phyloP scores from a whole-genome alignment of 2,329 filamentous ascomycete genomes.

The Celoporthe dispersa region DNA sequence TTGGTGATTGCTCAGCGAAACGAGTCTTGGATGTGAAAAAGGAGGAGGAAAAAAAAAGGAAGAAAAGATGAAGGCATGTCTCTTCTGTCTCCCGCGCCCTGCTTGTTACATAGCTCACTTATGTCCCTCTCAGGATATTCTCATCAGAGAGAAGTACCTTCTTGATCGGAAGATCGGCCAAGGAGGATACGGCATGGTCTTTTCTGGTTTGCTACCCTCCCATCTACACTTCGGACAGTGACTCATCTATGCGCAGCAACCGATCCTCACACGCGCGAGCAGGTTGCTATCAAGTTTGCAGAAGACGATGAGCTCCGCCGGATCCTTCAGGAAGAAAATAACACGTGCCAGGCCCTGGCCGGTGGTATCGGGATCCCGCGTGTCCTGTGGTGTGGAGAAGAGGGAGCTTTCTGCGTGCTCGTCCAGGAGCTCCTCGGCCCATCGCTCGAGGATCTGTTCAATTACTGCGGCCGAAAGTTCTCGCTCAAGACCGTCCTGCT shows the following conservation, averaged over 20 bases:
- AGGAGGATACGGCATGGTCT: constrained; percentile 1
- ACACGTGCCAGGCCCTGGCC: not conserved
- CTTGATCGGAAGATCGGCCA: constrained; percentile 3
- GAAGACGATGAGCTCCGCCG: not conserved
- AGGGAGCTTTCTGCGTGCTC: constrained; percentile 99
- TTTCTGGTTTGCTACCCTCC: constrained; percentile 44
- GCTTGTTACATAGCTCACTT: not conserved
- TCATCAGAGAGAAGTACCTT: not conserved
- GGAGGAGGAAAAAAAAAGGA: too few relatives aligned
- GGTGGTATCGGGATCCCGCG: not conserved
- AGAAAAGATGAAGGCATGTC: not conserved
- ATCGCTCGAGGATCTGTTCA: constrained; percentile 96
- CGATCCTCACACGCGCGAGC: not conserved
- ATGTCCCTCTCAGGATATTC: not conserved
- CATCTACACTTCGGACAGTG: too few relatives aligned
- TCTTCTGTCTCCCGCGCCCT: not conserved
- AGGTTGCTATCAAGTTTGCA: not conserved
- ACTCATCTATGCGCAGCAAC: not conserved
- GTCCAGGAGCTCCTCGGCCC: constrained; percentile 95
- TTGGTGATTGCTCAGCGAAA: too few relatives aligned
- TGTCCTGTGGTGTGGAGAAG: constrained; percentile 84
- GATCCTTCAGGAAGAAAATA: not conserved
- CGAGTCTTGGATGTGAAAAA: too few relatives aligned
- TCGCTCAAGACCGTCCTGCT: constrained; percentile 97
- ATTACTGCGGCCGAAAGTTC: constrained; percentile 99